phyloP scores from a whole-genome alignment of 1,284 basidiomycete genomes.

The Tetrapyrgos nigripes region DNA sequence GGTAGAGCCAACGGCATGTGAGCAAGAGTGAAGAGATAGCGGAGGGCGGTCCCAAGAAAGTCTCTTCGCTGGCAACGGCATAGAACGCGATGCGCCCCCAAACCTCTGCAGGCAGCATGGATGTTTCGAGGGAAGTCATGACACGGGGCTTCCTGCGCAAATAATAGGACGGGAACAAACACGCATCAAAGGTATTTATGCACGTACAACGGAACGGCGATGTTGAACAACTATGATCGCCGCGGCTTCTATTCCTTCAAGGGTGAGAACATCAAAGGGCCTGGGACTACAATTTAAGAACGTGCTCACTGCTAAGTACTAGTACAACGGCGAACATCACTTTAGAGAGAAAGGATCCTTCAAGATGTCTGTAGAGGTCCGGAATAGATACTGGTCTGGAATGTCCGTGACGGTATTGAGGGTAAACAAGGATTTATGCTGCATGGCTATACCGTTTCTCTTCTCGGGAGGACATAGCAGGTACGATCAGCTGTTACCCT shows the following conservation, averaged over 20 bases:
- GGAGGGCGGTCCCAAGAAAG: slow-evolving; percentile 47
- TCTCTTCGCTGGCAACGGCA: slow-evolving; percentile 33
- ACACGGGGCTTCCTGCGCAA: slow-evolving; percentile 2
- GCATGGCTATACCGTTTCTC: background rate
- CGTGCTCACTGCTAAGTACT: background rate
- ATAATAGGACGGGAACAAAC: slow-evolving; percentile 6
- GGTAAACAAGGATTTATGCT: too few relatives aligned
- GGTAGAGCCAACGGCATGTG: slow-evolving; percentile 53
- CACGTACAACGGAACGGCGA: slow-evolving; percentile 7
- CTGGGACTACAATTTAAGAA: slow-evolving; percentile 16
- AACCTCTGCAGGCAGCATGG: slow-evolving; percentile 34
- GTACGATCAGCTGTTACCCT: background rate
- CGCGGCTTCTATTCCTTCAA: slow-evolving; percentile 43
- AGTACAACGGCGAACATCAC: too few relatives aligned
- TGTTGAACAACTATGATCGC: slow-evolving; percentile 49
- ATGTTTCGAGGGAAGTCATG: background rate
- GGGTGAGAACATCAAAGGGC: slow-evolving; percentile 19
- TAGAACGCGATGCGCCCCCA: slow-evolving; percentile 48
- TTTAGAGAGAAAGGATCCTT: too few relatives aligned
- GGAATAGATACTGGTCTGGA: background rate
- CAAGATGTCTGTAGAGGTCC: too few relatives aligned
- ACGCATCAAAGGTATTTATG: slow-evolving; percentile 1
- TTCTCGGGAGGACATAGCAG: background rate
- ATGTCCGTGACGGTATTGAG: too few relatives aligned
- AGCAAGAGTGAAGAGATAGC: slow-evolving; percentile 53